Base-by-base conservation (phyloP, 148 eudicot species). In the Arbutus unedo region DNA sequence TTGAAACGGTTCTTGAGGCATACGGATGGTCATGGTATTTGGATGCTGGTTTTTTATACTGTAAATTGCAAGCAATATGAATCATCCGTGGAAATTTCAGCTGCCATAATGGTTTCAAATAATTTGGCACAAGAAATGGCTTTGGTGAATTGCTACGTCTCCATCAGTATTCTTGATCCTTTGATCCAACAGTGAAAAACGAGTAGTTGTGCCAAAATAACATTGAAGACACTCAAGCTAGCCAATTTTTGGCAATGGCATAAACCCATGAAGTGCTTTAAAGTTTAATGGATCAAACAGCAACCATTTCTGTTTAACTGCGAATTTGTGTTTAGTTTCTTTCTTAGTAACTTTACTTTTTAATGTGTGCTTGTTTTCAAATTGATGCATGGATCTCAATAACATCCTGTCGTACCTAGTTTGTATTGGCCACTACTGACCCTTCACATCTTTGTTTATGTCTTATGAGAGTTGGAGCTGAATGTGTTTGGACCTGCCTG, bases 401-500 rank as follows among this genome's bases (percentile, higher is more conserved):
- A 43, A 3, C 9, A 43, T 43, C 44, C 43, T 19, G 74, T 54
- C 19, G 0, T 13, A 5, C 4, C 14, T 64, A 64, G 41, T 64
- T 23, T 64, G 14, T 9, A 23, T 23, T 64, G 70, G 70, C 70
- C 43, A 8, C 41, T 64, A 21, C 25, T 64, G 70, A 21, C 25
- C 38, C 10, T 64, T 43, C 9, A 41, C 1, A 1, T n/a, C 60
- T 23, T 62, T 16, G 15, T 41, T 44, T 8, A 19, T 8, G 13
- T 64, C 15, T 49, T 49, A 25, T 13, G 38, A 13, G 50, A 77
- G 31, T 21, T 79, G 23, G 47, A 54, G 55, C 64, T 55, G 62
- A 78, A 16, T 56, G 66, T 38, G 78, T 76, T 82, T 31, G 2
- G 14, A 54, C 62, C 5, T 50, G 78, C 66, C 55, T 83, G 72